Evolutionary conservation across 768 basidiomycete species (phyloP), one percentile per base, ranked within the genome.

Genomic region (Lepiota subincarnata): DNA sequence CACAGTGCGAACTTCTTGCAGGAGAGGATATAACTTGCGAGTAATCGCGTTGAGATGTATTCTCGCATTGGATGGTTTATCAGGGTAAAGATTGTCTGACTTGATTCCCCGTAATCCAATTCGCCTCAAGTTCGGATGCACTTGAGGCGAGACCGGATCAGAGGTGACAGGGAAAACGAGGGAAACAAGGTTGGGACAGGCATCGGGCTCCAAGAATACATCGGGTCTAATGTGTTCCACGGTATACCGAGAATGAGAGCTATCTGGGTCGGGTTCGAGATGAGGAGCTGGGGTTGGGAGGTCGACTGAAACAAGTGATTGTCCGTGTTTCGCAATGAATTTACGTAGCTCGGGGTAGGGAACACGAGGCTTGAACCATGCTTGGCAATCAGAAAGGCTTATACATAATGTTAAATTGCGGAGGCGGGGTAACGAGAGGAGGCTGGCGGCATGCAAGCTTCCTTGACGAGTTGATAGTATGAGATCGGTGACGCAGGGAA

Each of bases 1-100:
- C 12, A 78, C 68, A 18, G 75, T 79, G 55, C 76, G 72, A 22
- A 80, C 68, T 31, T 72, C 62, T 61, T 79, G 74, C 24, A 81
- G 65, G 45, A 61, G 66, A 18, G 80, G 79, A 59, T 75, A 79
- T 48, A 70, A 66, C 36, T 65, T 66, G 38, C 67, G 62, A 46
- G 66, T 74, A 59, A 79, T 70, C 13, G 74, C 70, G 58, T 69
- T 62, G 20, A 80, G 67, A 60, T 79, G 78, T 28, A 62, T 62
- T 53, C 68, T 75, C 26, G 69, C 64, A 34, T 53, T 55, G 24
- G 70, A 64, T 20, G 67, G 57, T 48, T 73, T 73, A 59, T 73
- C 71, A 22, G 76, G 75, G 60, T 76, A 76, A 39, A 83, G 68
- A 39, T 63, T 59, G 34, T 76, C 72, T 6, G 73, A 65, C 37